Evolutionary conservation across 2,329 filamentous ascomycete genomes (phyloP), one percentile per base, ranked within the genome.

Genomic region (Epichloe bromicola): DNA sequence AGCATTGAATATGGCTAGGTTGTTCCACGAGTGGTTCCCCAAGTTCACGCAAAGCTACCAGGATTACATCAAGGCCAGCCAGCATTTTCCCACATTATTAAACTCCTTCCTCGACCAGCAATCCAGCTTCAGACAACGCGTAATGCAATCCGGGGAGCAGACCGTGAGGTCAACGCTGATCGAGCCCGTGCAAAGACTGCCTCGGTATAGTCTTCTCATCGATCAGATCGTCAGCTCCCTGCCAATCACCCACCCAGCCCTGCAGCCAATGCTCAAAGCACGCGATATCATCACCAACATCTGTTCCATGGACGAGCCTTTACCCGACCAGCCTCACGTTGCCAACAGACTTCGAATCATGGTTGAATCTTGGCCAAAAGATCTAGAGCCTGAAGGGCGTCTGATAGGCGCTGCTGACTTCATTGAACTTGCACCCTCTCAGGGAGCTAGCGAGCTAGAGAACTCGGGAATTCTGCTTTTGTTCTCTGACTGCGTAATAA

Each of bases 271-370:
- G 69, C 78, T 96, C 41, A 90, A 88, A 63, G 90, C 93, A 0
- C 79, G 91, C 57, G 93, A 97, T 64, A 86, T 95, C 49, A 89
- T 98, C 57, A 89, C 90, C 19, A 93, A 95, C 50, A 98, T 98
- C 42, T 98, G 93, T 67, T 94, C 91, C 15, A 83, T 96, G 70
- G 91, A 96, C 60, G 86, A 70, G 63, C 86, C 61, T 60, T 74
- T 66, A 59, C 79, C 73, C 3, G 85, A 88, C 60, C 86, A 88
- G 58, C 82, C 83, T 10, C 85, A 87, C 57, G 74, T 88, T 43
- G 78, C 85, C 36, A 85, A 82, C 57, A 82, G 86, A 41, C 71
- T 96, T 46, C 83, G 83, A 55, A 83, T 84, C 56, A 78, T 93
- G 65, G 78, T 94, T 41, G 81, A 87, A 59, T 79, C 76, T 44